A percentile compares a stretch with the other conserved stretches of the same genome.
These are phyloP conservation scores for Colletotrichum limetticola DNA, from an alignment of 2,329 filamentous ascomycete species.

Conservation along the genomic window DNA sequence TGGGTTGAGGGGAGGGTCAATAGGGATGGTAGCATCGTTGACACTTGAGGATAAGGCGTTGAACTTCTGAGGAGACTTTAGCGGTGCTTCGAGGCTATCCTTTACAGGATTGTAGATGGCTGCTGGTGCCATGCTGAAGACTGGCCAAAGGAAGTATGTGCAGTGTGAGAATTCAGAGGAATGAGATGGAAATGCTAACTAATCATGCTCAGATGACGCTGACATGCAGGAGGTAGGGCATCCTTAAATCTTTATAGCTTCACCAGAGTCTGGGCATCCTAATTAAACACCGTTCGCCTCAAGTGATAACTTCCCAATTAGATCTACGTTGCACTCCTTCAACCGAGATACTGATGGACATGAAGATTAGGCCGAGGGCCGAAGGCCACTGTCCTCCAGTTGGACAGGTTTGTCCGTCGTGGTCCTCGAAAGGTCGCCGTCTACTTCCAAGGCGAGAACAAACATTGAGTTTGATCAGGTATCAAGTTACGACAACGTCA, in stretches of 20 bases:
- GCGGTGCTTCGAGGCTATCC: background rate
- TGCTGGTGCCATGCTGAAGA: conserved; percentile 8
- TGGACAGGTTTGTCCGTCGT: background rate
- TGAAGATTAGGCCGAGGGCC: background rate
- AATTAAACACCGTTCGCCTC: background rate
- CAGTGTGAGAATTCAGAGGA: background rate
- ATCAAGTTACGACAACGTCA: background rate
- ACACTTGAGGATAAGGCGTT: background rate
- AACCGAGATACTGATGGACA: background rate
- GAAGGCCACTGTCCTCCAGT: background rate
- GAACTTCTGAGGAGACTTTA: background rate
- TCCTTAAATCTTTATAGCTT: background rate
- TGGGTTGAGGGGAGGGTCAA: conserved; percentile 19
- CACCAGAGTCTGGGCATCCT: background rate
- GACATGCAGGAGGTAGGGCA: background rate
- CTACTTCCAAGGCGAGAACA: background rate
- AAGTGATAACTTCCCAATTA: background rate
- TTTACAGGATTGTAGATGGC: background rate
- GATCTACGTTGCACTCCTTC: background rate
- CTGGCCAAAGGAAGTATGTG: background rate
- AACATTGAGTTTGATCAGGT: background rate
- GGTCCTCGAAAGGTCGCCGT: background rate
- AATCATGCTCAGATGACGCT: background rate
- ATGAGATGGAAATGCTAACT: background rate
- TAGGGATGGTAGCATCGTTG: background rate